Percentiles rank a stretch among this genome's conserved stretches.
phyloP scores from a whole-genome alignment of 306 rosid species.

The Lathyrus aphaca region DNA sequence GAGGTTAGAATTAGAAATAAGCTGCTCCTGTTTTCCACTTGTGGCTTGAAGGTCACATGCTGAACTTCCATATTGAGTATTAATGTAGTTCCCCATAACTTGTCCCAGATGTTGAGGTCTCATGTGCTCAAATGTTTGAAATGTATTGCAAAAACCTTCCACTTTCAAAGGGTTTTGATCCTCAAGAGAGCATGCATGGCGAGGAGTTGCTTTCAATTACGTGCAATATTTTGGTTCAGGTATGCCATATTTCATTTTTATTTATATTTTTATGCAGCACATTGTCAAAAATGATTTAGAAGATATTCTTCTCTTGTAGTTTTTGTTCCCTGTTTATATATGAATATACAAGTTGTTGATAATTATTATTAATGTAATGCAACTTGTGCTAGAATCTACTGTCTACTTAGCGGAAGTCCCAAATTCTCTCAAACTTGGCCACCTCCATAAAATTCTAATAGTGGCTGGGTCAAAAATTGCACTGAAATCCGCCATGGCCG shows the following conservation, averaged over 20 bases:
- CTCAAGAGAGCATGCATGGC: conserved; percentile 89
- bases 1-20: conserved; percentile 15
- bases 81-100: conserved; percentile 41
- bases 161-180: conserved; percentile 89
- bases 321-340: not conserved
- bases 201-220: conserved; percentile 84
- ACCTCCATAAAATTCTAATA: not conserved
- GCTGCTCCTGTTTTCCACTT: conserved; percentile 28
- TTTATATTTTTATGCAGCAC: not conserved
- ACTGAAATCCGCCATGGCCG: not conserved
- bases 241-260: conserved; percentile 38
- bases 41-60: conserved; percentile 29
- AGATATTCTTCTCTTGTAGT: conserved; percentile 5
- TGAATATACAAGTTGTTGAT: conserved; percentile 16
- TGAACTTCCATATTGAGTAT: conserved; percentile 33
- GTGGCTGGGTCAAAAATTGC: not conserved
- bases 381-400: conserved; percentile 8
- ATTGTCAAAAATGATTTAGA: not conserved
- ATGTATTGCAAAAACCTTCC: conserved; percentile 80
- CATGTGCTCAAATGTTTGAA: conserved; percentile 76
- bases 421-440: not conserved
- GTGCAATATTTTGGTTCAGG: conserved; percentile 85
- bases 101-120: conserved; percentile 76
- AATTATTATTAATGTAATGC: not conserved
- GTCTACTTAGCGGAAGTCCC: not conserved